Evolutionary conservation across 495 filamentous ascomycete species (phyloP).

Genomic region (Xylaria curta): DNA sequence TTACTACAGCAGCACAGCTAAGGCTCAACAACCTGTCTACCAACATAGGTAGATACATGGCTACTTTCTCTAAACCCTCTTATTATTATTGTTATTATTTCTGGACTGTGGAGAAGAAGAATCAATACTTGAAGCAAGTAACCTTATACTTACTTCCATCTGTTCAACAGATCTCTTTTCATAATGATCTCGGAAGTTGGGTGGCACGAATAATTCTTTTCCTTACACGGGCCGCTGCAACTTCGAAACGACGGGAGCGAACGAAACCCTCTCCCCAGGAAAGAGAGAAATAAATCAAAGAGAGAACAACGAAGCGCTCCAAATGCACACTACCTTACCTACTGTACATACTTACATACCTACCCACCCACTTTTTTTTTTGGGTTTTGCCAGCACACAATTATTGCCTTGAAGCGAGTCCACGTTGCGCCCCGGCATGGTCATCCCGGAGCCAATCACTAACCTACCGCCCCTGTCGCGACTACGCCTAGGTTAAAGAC

Average conservation of each 20-base stretch:
- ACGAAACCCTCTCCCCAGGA: background rate
- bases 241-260: slow-evolving; percentile 6
- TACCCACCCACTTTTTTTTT: slow-evolving; percentile 32
- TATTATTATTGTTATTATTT: background rate
- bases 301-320: background rate
- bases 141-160: background rate
- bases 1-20: slow-evolving; percentile 25
- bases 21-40: background rate
- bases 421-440: slow-evolving; percentile 39
- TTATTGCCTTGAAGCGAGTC: slow-evolving; percentile 37
- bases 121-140: background rate
- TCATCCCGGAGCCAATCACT: slow-evolving; percentile 43
- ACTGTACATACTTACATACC: slow-evolving; percentile 36
- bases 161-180: background rate
- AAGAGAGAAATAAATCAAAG: background rate
- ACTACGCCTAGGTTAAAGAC: slow-evolving; percentile 38
- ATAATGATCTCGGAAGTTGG: background rate
- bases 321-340: slow-evolving; percentile 30
- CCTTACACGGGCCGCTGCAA: background rate
- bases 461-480: slow-evolving; percentile 35
- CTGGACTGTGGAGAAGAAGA: background rate
- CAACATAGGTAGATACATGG: background rate
- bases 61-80: too few relatives aligned
- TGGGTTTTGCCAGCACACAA: slow-evolving; percentile 26
- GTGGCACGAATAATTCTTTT: background rate